Base-by-base conservation (phyloP, 306 rosid genomes). In the Vigna mungo region DNA sequence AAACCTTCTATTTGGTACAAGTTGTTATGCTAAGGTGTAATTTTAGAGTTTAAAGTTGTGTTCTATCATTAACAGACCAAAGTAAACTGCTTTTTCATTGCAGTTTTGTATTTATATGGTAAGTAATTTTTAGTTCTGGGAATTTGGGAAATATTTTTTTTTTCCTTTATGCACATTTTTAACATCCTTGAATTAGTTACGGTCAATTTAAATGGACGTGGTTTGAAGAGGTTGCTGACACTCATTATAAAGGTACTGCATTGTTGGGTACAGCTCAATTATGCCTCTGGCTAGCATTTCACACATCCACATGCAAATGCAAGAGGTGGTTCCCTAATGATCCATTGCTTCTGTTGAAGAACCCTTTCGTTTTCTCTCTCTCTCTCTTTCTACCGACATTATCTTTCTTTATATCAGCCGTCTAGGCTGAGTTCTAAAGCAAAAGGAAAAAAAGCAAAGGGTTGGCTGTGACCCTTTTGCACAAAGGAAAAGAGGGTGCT, bases 231-330 rank as follows among this genome's bases (percentile, higher is more conserved):
- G 14, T 48, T 44, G 78, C 74, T 34, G 56, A 17, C 78, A 18
- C 62, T 64, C 61, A 62, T 65, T 67, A 62, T 10, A 30, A 78
- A 75, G 64, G 49, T 21, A 21, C 63, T 6, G 65, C 4, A 17
- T 15, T 41, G 52, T 18, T 59, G 9, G 68, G 36, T 83, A 81
- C 92, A 89, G 86, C 88, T 86, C 84, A 84, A 72, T 34, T 41
- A 43, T 54, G 64, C 65, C 59, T 21, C n/a, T 54, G 11, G 76
- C 41, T 17, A 32, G 17, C 52, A 69, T 71, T 47, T 43, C 55
- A 71, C 36, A 44, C 16, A 9, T 8, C 65, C 73, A 48, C 23
- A 61, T 27, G 54, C 65, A 72, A 60, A 37, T 65, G 71, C 52
- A 54, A 30, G 74, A 37, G 71, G 14, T 34, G 14, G 70, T 44